Conservation (phyloP, 768 basidiomycete genomes). For the Boletellus ananas region DNA sequence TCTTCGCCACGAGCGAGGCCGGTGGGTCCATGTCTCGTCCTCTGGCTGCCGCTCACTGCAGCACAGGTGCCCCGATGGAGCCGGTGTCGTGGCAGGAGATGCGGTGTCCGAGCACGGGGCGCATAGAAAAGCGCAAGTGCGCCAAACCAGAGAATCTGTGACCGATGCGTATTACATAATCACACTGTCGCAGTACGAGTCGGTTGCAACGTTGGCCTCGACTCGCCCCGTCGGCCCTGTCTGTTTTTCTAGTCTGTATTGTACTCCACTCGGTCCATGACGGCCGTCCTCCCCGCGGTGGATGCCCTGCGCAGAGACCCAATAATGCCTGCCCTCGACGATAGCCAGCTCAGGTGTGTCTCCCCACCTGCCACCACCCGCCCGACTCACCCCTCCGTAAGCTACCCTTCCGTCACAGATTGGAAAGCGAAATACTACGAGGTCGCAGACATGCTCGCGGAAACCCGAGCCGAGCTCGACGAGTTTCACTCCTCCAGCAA, state of each 20-base stretch:
- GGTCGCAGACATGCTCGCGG: slow-evolving; percentile 77
- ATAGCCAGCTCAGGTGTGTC: slow-evolving; percentile 58
- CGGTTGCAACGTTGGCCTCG: slow-evolving; percentile 16
- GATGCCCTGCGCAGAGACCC: slow-evolving; percentile 58
- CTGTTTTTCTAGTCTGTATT: too few relatives aligned
- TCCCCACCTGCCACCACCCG: slow-evolving; percentile 11
- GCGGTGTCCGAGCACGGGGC: slow-evolving; percentile 80
- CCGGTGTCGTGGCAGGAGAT: slow-evolving; percentile 90
- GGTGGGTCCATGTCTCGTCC: slow-evolving; percentile 42
- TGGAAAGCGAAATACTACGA: slow-evolving; percentile 81
- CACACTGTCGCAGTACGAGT: slow-evolving; percentile 10
- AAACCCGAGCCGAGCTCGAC: slow-evolving; percentile 81
- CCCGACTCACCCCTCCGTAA: slow-evolving; percentile 27
- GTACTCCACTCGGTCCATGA: slow-evolving; percentile 31
- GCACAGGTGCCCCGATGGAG: slow-evolving; percentile 72
- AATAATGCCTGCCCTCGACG: slow-evolving; percentile 58
- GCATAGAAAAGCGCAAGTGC: slow-evolving; percentile 78
- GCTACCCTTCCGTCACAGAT: slow-evolving; percentile 59
- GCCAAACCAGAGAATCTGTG: slow-evolving; percentile 74
- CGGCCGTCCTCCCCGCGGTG: slow-evolving; percentile 59
- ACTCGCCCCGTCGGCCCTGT: slow-evolving; percentile 18
- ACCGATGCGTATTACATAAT: slow-evolving; percentile 17
- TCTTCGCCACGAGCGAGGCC: slow-evolving; percentile 86
- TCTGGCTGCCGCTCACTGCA: slow-evolving; percentile 1
- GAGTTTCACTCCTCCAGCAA: slow-evolving; percentile 86